phyloP scores from a whole-genome alignment of 768 basidiomycete genomes.

The Trametes maxima region DNA sequence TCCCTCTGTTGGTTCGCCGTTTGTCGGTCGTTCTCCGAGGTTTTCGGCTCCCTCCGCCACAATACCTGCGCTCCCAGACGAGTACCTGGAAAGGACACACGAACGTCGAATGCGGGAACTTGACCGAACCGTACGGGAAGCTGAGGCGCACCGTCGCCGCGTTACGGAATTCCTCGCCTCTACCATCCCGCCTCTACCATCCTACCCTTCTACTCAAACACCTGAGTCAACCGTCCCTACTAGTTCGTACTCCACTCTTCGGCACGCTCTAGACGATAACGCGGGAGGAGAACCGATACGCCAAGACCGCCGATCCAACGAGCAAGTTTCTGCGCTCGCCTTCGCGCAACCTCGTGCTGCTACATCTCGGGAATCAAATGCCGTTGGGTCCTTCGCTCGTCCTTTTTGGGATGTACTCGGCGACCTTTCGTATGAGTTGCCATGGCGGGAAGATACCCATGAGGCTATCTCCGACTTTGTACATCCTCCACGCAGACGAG shows the following conservation, averaged over 20 bases:
- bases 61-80: background rate
- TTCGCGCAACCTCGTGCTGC: too few species aligned
- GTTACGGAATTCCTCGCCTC: slow-evolving; percentile 7
- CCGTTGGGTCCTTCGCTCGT: too few species aligned
- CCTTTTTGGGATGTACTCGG: too few species aligned
- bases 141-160: slow-evolving; percentile 9
- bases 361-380: too few species aligned
- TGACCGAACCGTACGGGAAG: slow-evolving; percentile 13
- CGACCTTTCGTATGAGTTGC: too few species aligned
- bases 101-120: background rate
- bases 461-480: background rate
- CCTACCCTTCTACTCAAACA: background rate
- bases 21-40: too few species aligned
- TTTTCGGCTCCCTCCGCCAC: background rate
- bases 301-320: background rate
- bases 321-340: too few species aligned
- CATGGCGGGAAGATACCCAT: too few species aligned
- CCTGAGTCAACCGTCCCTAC: background rate
- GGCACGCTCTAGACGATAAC: slow-evolving; percentile 16
- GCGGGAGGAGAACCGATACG: background rate
- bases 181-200: background rate
- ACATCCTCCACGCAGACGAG: background rate
- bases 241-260: slow-evolving; percentile 17
- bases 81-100: background rate
- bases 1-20: too few species aligned